Percentiles rank a stretch among this genome's conserved stretches.
phyloP scores from a whole-genome alignment of 768 basidiomycete species.

The Mycena galopus region DNA sequence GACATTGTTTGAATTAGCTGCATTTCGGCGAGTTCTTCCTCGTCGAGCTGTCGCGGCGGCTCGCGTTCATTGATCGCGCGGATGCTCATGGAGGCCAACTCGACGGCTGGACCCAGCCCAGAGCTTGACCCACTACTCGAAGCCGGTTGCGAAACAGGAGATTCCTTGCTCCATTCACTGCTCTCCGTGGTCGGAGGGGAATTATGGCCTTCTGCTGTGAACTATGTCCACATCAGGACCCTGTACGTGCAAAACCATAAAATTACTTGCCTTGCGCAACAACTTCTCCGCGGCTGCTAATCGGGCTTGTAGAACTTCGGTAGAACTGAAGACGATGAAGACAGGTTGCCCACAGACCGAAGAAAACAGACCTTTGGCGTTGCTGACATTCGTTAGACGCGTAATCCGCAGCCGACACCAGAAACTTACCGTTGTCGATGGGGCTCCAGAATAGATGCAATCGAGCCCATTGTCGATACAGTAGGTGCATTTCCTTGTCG shows the following conservation, averaged over 20 bases:
- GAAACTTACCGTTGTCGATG: conserved; percentile 2
- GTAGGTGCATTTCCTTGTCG: conserved; percentile 7
- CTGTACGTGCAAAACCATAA: background rate
- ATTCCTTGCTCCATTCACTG: conserved; percentile 22
- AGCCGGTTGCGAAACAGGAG: background rate
- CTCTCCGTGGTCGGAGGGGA: background rate
- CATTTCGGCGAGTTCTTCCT: background rate
- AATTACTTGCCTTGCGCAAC: background rate
- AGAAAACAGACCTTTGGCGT: conserved; percentile 11
- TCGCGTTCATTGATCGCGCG: background rate
- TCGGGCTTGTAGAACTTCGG: conserved; percentile 6
- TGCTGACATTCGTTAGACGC: background rate
- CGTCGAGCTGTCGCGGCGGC: background rate
- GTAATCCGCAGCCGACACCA: background rate
- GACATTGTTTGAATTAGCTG: background rate
- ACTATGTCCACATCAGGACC: background rate
- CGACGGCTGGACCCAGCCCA: conserved; percentile 4
- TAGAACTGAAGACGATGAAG: background rate
- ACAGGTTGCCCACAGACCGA: background rate
- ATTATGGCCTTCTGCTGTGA: background rate
- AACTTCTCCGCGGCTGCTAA: conserved; percentile 20
- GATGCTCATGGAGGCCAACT: conserved; percentile 5
- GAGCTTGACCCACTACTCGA: background rate
- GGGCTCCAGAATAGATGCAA: conserved; percentile 18
- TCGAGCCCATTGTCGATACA: conserved; percentile 14